These are phyloP conservation scores for Limonium bicolor DNA, from an alignment of 148 eudicot genomes.

Conservation along the genomic window DNA sequence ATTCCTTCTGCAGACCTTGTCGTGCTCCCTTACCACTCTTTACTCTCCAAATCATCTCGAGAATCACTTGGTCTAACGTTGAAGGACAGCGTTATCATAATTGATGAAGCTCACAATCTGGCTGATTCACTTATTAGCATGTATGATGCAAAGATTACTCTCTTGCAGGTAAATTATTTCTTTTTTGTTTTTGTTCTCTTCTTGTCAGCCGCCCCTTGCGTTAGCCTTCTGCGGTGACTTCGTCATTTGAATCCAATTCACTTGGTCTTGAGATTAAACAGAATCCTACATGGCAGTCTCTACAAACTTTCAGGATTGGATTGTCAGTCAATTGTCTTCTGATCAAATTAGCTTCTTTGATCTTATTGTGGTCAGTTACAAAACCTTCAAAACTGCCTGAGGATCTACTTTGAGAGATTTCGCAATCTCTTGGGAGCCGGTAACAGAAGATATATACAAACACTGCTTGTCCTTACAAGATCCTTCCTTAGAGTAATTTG, in stretches of 20 bases:
- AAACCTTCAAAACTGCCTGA: constrained; percentile 44
- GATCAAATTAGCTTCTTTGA: too few relatives aligned
- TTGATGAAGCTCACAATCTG: constrained; percentile 95
- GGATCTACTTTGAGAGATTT: constrained; percentile 53
- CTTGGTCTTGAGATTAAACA: too few relatives aligned
- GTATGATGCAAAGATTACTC: constrained; percentile 71
- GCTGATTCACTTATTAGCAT: constrained; percentile 94
- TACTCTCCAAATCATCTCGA: constrained; percentile 85
- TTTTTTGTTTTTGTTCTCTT: constrained; percentile 5
- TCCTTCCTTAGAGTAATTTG: constrained; percentile 50
- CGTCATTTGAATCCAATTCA: not conserved
- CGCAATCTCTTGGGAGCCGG: constrained; percentile 77
- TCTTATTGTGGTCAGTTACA: constrained; percentile 42
- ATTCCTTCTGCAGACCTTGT: constrained; percentile 77
- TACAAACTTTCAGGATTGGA: too few relatives aligned
- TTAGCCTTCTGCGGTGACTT: not conserved
- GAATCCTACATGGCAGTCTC: too few relatives aligned
- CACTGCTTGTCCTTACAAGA: constrained; percentile 49
- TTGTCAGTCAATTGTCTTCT: too few relatives aligned
- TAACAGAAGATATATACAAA: constrained; percentile 87
- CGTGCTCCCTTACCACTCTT: constrained; percentile 92
- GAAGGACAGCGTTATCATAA: constrained; percentile 58
- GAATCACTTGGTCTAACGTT: constrained; percentile 86
- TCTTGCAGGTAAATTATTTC: constrained; percentile 40
- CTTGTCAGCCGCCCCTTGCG: not conserved